Conservation (phyloP, 306 rosid genomes). For the Adenanthera pavonina region DNA sequence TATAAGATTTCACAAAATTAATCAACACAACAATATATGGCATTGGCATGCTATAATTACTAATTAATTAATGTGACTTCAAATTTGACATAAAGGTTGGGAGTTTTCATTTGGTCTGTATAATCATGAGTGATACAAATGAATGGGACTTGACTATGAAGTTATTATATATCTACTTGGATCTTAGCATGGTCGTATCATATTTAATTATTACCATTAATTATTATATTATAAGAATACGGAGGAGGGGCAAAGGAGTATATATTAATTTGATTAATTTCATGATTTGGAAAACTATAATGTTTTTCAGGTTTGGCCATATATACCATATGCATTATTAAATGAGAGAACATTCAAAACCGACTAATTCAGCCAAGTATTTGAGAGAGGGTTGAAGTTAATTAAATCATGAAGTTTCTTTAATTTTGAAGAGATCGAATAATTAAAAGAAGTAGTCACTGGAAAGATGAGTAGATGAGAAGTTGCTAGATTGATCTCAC, state of each 20-base stretch:
- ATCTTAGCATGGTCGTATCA: background rate
- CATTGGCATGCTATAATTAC: background rate
- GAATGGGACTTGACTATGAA: conserved; percentile 5
- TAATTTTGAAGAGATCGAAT: background rate
- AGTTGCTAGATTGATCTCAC: background rate
- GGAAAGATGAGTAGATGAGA: conserved; percentile 13
- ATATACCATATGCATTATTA: background rate
- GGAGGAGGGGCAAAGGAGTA: background rate
- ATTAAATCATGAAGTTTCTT: background rate
- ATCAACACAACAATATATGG: background rate
- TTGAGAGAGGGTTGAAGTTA: background rate
- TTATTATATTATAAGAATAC: background rate
- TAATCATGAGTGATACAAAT: background rate
- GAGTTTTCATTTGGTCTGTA: background rate
- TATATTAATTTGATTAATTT: background rate
- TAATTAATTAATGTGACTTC: background rate
- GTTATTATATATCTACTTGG: background rate
- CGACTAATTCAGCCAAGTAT: background rate
- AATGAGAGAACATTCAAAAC: background rate
- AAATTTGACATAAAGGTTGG: background rate
- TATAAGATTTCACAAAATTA: background rate
- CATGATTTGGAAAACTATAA: background rate
- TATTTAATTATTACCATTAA: background rate
- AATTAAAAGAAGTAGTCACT: background rate
- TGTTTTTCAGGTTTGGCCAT: background rate